Evolutionary conservation across 1,139 yeast genomes (phyloP), one percentile per base, ranked within the genome.

Genomic region (Blastobotrys capitulatus): DNA sequence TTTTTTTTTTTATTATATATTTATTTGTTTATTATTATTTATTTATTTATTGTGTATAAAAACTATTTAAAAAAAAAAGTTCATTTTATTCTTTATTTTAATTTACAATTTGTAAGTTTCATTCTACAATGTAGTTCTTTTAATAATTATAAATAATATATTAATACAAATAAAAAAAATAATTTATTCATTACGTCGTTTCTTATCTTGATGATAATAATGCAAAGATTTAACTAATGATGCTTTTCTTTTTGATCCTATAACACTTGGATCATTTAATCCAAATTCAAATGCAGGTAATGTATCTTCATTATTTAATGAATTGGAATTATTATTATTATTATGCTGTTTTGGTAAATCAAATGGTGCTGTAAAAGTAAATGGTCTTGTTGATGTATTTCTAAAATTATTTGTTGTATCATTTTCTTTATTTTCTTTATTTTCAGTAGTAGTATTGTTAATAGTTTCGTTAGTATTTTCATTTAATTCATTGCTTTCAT

Each of bases 311-410:
- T 15, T 40, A 32, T 35, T 40, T n/a, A n/a, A n/a, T n/a, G n/a
- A n/a, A n/a, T n/a, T n/a, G n/a, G n/a, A n/a, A 35, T 22, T 19
- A 27, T 26, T 38, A 27, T 25, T n/a, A 12, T 25, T 10, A 19
- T 22, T 37, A 34, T 29, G 26, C 15, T 31, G 31, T 18, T 20
- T 39, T 3, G 7, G 9, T 32, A 25, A 19, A 22, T 41, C 44
- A 18, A 41, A n/a, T 15, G 36, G 44, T 16, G 42, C 15, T 6
- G 48, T 16, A 13, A 38, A 44, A 8, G 48, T 44, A 18, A 44
- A 44, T 31, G 48, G 48, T 16, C 48, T 42, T 10, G 38, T 43
- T 6, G 43, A 32, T 6, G 48, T 44, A 29, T 44, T 27, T 18
- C 42, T 32, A 31, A 29, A 26, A 38, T 38, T 18, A 12, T 37